These are phyloP conservation scores for Pseudogymnoascus verrucosus DNA, from an alignment of 2,329 filamentous ascomycete genomes.

Conservation along the genomic window DNA sequence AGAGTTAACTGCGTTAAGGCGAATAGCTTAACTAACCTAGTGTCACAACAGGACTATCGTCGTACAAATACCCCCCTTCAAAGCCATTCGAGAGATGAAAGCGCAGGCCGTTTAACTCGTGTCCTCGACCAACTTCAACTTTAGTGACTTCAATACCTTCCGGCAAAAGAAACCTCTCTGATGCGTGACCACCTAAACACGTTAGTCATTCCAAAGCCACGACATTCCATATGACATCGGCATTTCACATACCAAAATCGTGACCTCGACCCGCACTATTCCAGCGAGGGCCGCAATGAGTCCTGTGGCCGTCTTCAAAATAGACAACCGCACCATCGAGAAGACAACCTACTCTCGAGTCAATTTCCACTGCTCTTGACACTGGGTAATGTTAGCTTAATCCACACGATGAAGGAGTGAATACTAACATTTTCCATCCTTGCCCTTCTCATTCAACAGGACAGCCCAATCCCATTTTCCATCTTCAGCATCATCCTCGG, in stretches of 20 bases:
- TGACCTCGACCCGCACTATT: background rate
- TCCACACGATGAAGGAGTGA: background rate
- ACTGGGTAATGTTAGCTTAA: constrained; percentile 17
- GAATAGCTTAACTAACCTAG: constrained; percentile 8
- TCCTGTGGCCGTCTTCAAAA: constrained; percentile 35
- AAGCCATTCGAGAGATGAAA: constrained; percentile 27
- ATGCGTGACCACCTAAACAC: constrained; percentile 21
- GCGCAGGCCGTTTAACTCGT: constrained; percentile 24
- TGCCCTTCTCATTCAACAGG: constrained; percentile 21
- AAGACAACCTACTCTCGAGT: constrained; percentile 36
- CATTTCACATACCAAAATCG: constrained; percentile 11
- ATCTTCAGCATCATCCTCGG: background rate
- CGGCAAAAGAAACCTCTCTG: constrained; percentile 25
- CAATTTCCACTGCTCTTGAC: constrained; percentile 34
- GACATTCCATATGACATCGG: background rate
- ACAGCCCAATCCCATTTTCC: constrained; percentile 26
- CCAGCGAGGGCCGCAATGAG: constrained; percentile 34
- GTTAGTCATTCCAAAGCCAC: background rate
- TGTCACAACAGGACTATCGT: constrained; percentile 1
- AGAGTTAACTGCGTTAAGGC: background rate
- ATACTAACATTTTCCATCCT: constrained; percentile 15
- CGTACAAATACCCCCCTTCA: constrained; percentile 26
- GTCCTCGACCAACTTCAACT: constrained; percentile 24
- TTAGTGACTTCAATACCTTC: constrained; percentile 25
- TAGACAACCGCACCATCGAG: constrained; percentile 40